Evolutionary conservation across 2,329 filamentous ascomycete species (phyloP).

Genomic region (Pestalotiopsis sp.): DNA sequence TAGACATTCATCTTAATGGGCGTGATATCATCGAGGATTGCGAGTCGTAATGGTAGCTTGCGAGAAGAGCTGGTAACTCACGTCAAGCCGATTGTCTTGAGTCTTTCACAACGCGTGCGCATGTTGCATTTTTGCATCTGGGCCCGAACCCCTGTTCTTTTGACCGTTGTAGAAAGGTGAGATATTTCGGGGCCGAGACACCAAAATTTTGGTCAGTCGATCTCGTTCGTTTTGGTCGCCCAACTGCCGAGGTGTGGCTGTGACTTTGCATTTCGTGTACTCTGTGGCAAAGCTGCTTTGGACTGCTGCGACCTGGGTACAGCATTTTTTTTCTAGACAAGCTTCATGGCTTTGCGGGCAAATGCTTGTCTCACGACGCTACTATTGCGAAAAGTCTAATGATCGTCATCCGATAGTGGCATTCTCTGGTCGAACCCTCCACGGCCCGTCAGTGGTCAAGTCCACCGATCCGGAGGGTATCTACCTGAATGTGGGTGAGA

Average conservation of each 20-base stretch:
- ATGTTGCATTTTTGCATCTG: neutral
- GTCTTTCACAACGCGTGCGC: neutral
- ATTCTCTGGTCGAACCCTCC: neutral
- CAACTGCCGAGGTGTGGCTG: slow-evolving; percentile 1
- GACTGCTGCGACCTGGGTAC: neutral
- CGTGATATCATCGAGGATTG: slow-evolving; percentile 1
- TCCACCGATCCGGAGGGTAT: neutral
- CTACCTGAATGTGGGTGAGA: neutral
- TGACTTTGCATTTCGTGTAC: neutral
- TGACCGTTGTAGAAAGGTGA: neutral
- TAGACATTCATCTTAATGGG: neutral
- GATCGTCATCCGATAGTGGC: neutral
- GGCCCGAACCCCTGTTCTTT: neutral
- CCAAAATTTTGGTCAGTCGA: neutral
- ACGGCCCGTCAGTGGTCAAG: neutral
- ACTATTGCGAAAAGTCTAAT: neutral
- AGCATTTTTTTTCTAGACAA: neutral
- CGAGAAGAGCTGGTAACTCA: neutral
- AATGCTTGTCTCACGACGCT: neutral
- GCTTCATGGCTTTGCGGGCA: neutral
- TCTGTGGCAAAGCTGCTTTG: neutral
- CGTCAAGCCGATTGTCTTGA: neutral
- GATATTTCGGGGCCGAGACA: neutral
- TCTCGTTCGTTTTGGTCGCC: neutral
- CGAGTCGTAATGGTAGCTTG: neutral